phyloP scores from a whole-genome alignment of 129 eudicot species.

The Mikania micrantha region DNA sequence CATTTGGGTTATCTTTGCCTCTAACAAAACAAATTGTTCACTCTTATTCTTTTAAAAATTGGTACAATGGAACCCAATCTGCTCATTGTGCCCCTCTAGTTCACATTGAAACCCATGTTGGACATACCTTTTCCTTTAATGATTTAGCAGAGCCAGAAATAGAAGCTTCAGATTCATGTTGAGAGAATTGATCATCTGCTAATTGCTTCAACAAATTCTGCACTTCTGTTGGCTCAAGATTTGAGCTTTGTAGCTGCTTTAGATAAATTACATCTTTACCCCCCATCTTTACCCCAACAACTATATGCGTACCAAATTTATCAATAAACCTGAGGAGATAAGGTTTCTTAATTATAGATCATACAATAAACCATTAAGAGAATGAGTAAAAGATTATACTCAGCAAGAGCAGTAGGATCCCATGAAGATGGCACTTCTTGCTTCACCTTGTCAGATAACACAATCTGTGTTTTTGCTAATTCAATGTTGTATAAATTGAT shows the following conservation, averaged over 20 bases:
- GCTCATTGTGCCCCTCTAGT: neutral
- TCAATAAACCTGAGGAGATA: conserved; percentile 76
- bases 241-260: conserved; percentile 83
- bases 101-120: neutral
- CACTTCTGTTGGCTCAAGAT: conserved; percentile 63
- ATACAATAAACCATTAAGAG: neutral
- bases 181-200: conserved; percentile 68
- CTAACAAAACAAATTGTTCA: neutral
- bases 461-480: conserved; percentile 64
- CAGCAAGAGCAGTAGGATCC: conserved; percentile 91
- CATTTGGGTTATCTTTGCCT: neutral
- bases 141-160: conserved; percentile 32
- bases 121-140: conserved; percentile 50
- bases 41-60: neutral
- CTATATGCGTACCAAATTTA: conserved; percentile 87
- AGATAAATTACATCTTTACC: conserved; percentile 95
- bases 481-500: conserved; percentile 73
- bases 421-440: conserved; percentile 84
- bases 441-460: conserved; percentile 72
- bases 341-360: conserved; percentile 6
- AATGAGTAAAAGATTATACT: conserved; percentile 45
- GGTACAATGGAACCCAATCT: neutral
- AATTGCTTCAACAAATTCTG: conserved; percentile 73
- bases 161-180: conserved; percentile 40
- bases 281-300: conserved; percentile 98